Base-by-base conservation (phyloP, 140 eudicot species). In the Anethum foeniculum region DNA sequence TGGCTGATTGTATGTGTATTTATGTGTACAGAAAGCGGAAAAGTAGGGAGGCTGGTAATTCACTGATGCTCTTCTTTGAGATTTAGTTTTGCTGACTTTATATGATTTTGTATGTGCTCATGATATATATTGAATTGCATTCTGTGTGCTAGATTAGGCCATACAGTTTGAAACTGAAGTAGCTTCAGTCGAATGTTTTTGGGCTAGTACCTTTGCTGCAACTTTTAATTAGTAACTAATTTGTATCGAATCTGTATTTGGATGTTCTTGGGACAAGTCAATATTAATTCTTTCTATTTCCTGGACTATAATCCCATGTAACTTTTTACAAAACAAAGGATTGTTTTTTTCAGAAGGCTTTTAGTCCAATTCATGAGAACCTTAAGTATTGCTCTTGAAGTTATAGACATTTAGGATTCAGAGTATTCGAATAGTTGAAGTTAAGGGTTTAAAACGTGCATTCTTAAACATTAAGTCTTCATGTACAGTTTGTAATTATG, bases 1-100 rank as follows among this genome's bases (percentile, higher is more conserved):
- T 83, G 77, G 86, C 80, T 48, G 86, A 83, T 75, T 64, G 75
- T 32, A 23, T 75, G 13, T 71, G 68, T 27, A n/a, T 62, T 34
- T 64, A 74, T 74, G 83, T 74, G 48, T 58, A 79, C 49, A 25
- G 71, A 81, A 83, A 54, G 79, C 60, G 79, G 43, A 74, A 43
- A 11, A 3, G 23, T 74, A 23, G 56, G 12, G 78, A 74, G 7
- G 15, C 21, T 74, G 78, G 58, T 44, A 74, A 44, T 10, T 30
- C 7, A 9, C 14, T 25, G 32, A 69, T 32, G 75, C 75, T 69
- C 25, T 69, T 69, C 75, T 69, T 68, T 62, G 14, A 8, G 30
- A 72, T 21, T 39, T 8, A 2, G 75, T 7, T 68, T 69, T 69
- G 41, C 67, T n/a, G 30, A 58, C 23, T 58, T 23, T 58, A 58